These are phyloP conservation scores for Aspergillus haitiensis DNA, from an alignment of 495 filamentous ascomycete genomes.

Conservation along the genomic window DNA sequence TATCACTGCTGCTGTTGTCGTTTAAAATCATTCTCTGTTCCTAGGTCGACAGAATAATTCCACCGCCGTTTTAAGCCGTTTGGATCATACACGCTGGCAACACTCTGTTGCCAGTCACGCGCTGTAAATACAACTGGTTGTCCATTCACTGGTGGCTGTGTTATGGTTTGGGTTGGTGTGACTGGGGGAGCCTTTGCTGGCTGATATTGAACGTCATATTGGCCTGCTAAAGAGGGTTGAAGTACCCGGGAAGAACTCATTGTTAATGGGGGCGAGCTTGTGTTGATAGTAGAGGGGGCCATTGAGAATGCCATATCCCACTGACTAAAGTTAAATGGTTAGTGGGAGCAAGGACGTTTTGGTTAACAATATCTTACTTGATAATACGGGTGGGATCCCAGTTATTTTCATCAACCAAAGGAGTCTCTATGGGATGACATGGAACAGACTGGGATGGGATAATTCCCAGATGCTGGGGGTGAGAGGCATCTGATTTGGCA, in stretches of 20 bases:
- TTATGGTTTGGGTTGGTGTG: slow-evolving; percentile 47
- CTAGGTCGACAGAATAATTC: slow-evolving; percentile 49
- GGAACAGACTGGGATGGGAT: slow-evolving; percentile 56
- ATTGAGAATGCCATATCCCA: slow-evolving; percentile 92
- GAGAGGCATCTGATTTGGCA: slow-evolving; percentile 77
- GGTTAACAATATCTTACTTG: slow-evolving; percentile 62
- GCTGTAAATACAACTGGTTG: slow-evolving; percentile 77
- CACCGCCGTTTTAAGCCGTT: slow-evolving; percentile 75
- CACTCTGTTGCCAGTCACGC: slow-evolving; percentile 94
- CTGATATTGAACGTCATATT: slow-evolving; percentile 45
- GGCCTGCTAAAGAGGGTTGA: slow-evolving; percentile 30
- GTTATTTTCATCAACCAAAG: slow-evolving; percentile 64
- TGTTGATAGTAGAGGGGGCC: slow-evolving; percentile 46
- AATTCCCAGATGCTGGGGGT: slow-evolving; percentile 74
- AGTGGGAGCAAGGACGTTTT: slow-evolving; percentile 5
- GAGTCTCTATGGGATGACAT: slow-evolving; percentile 49
- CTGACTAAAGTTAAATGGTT: slow-evolving; percentile 54
- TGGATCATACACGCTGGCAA: slow-evolving; percentile 82
- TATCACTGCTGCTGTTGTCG: slow-evolving; percentile 34
- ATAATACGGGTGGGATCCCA: slow-evolving; percentile 96
- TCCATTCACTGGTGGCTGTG: slow-evolving; percentile 55
- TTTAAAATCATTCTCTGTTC: slow-evolving; percentile 34
- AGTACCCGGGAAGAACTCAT: slow-evolving; percentile 37
- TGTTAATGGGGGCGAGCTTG: slow-evolving; percentile 51
- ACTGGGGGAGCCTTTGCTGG: slow-evolving; percentile 37